phyloP scores from a whole-genome alignment of 495 filamentous ascomycete species.

The Penicillium dipodomyicola region DNA sequence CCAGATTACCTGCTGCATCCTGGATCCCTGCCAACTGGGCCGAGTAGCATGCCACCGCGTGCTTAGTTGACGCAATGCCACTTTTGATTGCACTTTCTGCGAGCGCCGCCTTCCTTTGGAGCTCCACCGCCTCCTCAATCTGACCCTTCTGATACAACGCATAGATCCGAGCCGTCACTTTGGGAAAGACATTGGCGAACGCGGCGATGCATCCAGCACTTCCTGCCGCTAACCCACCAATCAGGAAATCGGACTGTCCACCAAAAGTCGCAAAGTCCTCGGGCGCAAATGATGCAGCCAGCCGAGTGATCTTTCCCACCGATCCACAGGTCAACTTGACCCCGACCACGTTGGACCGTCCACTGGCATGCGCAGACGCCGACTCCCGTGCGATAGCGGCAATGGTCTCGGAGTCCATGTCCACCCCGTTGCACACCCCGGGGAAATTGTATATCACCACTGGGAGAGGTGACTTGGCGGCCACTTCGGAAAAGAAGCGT shows the following conservation, averaged over 20 bases:
- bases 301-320: conserved; percentile 63
- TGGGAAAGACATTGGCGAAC: conserved; percentile 66
- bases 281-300: conserved; percentile 52
- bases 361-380: conserved; percentile 43
- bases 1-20: conserved; percentile 30
- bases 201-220: conserved; percentile 61
- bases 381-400: conserved; percentile 44
- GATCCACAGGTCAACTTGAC: conserved; percentile 69
- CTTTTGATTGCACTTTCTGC: conserved; percentile 83
- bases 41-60: conserved; percentile 47
- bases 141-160: conserved; percentile 63
- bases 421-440: conserved; percentile 67
- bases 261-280: conserved; percentile 63
- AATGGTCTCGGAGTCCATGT: conserved; percentile 62
- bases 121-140: conserved; percentile 58
- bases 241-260: conserved; percentile 68
- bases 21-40: conserved; percentile 27
- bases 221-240: conserved; percentile 49
- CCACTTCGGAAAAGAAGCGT: conserved; percentile 58
- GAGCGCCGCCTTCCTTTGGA: conserved; percentile 70
- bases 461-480: conserved; percentile 47
- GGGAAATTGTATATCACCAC: conserved; percentile 71
- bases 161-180: conserved; percentile 61
- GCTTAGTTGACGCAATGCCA: conserved; percentile 66
- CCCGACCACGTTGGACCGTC: conserved; percentile 56